Evolutionary conservation across 257 asterid genomes (phyloP).

Genomic region (Jasminum sambac): DNA sequence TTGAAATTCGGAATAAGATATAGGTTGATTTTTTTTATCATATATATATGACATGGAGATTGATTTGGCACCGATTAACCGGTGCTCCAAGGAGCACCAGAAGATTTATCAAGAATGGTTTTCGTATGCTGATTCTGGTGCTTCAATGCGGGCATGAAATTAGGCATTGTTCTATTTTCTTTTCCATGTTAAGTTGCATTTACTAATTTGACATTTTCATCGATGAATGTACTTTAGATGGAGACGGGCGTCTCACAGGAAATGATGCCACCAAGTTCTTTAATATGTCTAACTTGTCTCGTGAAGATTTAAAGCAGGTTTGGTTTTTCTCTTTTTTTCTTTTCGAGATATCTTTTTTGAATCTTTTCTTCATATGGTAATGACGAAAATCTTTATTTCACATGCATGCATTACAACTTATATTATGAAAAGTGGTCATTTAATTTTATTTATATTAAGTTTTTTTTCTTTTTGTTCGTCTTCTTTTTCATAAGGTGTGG

Average conservation of each 20-base stretch:
- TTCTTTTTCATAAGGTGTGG: slow-evolving; percentile 61
- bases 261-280: slow-evolving; percentile 87
- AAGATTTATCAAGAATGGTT: slow-evolving; percentile 88
- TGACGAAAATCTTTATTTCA: background rate
- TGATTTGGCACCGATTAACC: slow-evolving; percentile 70
- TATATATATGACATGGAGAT: slow-evolving; percentile 71
- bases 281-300: slow-evolving; percentile 77
- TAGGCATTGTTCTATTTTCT: background rate
- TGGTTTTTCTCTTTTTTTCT: background rate
- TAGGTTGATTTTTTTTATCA: background rate
- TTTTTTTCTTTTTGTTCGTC: slow-evolving; percentile 8
- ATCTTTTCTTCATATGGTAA: background rate
- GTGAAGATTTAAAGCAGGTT: slow-evolving; percentile 91
- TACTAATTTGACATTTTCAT: background rate
- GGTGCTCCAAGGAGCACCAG: slow-evolving; percentile 77
- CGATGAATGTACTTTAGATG: slow-evolving; percentile 45
- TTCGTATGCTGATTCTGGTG: slow-evolving; percentile 76
- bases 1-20: background rate
- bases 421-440: background rate
- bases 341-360: background rate
- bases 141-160: too few relatives aligned
- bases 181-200: background rate
- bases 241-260: slow-evolving; percentile 89
- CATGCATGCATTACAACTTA: background rate
- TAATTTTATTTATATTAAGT: background rate